These are phyloP conservation scores for Pythium scleroteichum DNA, from an alignment of 352 stramenopile genomes.

Conservation along the genomic window DNA sequence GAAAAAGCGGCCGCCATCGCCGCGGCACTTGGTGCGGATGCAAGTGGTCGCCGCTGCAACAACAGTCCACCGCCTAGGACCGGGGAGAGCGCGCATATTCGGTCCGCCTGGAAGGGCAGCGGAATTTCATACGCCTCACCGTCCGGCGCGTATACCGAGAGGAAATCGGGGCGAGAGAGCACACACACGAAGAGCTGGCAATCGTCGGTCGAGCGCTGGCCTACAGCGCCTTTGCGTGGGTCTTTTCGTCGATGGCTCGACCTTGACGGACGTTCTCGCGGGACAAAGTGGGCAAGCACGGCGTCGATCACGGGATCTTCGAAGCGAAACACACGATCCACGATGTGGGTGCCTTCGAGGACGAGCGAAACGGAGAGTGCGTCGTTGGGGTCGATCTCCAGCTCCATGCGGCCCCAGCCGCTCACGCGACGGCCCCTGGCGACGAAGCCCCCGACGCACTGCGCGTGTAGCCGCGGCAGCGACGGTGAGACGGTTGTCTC, in stretches of 20 bases:
- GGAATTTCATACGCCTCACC: constrained; percentile 74
- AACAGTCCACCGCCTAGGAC: constrained; percentile 46
- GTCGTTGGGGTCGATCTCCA: constrained; percentile 26
- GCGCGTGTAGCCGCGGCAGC: constrained; percentile 19
- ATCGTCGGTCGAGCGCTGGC: background rate
- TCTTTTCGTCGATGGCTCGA: background rate
- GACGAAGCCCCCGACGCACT: constrained; percentile 12
- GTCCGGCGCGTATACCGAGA: constrained; percentile 63
- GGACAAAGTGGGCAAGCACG: constrained; percentile 46
- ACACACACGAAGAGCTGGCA: constrained; percentile 50
- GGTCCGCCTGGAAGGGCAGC: constrained; percentile 72
- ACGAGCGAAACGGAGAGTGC: constrained; percentile 49
- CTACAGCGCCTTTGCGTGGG: background rate
- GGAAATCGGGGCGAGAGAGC: constrained; percentile 62
- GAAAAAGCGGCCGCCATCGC: constrained; percentile 34
- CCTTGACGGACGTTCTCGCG: constrained; percentile 1
- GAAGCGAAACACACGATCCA: constrained; percentile 67
- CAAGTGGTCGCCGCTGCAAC: constrained; percentile 55
- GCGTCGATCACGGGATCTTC: constrained; percentile 57
- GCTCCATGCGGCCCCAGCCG: background rate
- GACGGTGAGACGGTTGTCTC: background rate
- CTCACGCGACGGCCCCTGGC: constrained; percentile 7
- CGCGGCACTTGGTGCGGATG: constrained; percentile 33
- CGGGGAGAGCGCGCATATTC: constrained; percentile 38
- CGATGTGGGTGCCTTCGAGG: constrained; percentile 49